These are phyloP conservation scores for Claviceps humidiphila DNA, from an alignment of 2,329 filamentous ascomycete genomes.

Conservation along the genomic window DNA sequence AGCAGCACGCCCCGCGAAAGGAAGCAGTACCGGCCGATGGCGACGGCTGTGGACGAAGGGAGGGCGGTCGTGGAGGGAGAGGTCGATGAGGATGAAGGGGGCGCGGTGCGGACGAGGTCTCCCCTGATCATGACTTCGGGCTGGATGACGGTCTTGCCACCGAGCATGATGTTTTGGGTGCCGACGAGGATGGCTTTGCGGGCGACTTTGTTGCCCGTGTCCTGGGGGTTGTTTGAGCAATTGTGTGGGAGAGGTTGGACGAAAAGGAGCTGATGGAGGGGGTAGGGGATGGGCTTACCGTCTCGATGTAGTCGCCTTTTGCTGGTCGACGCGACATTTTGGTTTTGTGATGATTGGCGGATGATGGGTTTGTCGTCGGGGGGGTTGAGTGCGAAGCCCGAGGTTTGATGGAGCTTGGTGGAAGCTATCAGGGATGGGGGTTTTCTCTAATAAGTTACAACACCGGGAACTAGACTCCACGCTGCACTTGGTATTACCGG, in stretches of 20 bases:
- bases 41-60: conserved; percentile 53
- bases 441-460: too few relatives aligned
- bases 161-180: conserved; percentile 95
- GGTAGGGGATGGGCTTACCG: conserved; percentile 37
- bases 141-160: conserved; percentile 91
- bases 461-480: too few relatives aligned
- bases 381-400: neutral
- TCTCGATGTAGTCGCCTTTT: conserved; percentile 95
- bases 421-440: too few relatives aligned
- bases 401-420: too few relatives aligned
- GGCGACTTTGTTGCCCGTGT: conserved; percentile 97
- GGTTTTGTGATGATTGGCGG: neutral
- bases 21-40: conserved; percentile 85
- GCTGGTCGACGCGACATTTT: conserved; percentile 62
- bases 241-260: too few relatives aligned
- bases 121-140: conserved; percentile 88
- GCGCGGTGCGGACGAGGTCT: conserved; percentile 55
- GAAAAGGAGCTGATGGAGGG: neutral
- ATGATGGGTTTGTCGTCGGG: neutral
- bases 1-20: conserved; percentile 67
- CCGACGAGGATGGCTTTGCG: conserved; percentile 84
- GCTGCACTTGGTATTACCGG: too few relatives aligned
- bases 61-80: conserved; percentile 32
- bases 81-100: conserved; percentile 18
- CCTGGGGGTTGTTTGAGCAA: conserved; percentile 35